These are phyloP conservation scores for Apophysomyces variabilis DNA, from an alignment of 371 early-diverging fungal genomes.

Conservation along the genomic window DNA sequence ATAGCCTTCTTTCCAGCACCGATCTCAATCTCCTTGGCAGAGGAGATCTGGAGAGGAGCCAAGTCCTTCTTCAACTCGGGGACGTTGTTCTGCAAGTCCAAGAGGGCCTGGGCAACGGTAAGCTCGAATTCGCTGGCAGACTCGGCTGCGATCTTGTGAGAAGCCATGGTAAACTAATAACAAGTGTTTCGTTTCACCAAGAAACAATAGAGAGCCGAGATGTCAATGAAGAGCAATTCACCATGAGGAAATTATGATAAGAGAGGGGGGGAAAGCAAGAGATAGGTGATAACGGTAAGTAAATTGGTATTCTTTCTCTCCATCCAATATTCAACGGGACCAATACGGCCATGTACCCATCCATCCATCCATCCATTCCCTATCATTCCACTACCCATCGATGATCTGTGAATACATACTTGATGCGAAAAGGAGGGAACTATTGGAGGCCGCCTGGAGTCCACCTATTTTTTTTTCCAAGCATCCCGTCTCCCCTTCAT, in stretches of 20 bases:
- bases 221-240: background rate
- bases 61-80: conserved; percentile 96
- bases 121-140: conserved; percentile 91
- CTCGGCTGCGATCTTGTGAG: conserved; percentile 75
- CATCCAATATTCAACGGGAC: too few species aligned
- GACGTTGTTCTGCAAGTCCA: conserved; percentile 93
- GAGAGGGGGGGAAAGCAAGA: background rate
- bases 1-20: conserved; percentile 96
- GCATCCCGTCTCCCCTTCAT: conserved; percentile 1
- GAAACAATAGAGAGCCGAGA: background rate
- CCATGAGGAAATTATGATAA: background rate
- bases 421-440: conserved; percentile 24
- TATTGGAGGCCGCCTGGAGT: background rate
- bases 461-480: conserved; percentile 4
- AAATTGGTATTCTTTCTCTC: background rate
- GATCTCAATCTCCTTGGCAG: conserved; percentile 97
- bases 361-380: conserved; percentile 17
- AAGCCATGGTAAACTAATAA: conserved; percentile 47
- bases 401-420: conserved; percentile 19
- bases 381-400: conserved; percentile 10
- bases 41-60: conserved; percentile 88
- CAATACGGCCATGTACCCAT: background rate
- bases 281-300: conserved; percentile 1
- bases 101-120: conserved; percentile 93
- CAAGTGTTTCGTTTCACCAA: background rate